These are phyloP conservation scores for Parsonsia alboflavescens DNA, from an alignment of 257 asterid species.

Conservation along the genomic window DNA sequence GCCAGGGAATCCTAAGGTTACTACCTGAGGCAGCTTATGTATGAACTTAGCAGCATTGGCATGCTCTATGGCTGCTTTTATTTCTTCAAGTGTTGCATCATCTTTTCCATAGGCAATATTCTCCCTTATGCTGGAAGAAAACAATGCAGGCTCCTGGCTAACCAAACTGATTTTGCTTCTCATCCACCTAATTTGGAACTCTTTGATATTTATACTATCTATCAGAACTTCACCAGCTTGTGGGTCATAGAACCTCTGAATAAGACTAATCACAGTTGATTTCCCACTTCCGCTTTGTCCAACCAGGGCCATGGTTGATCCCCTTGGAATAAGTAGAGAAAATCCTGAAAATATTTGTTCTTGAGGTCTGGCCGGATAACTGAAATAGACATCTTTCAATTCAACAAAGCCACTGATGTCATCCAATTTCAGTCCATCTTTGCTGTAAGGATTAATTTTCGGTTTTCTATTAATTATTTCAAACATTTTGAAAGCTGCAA, in stretches of 20 bases:
- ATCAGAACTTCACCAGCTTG: slow-evolving; percentile 61
- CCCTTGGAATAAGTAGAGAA: slow-evolving; percentile 53
- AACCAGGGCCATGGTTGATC: slow-evolving; percentile 78
- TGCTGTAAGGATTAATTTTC: slow-evolving; percentile 65
- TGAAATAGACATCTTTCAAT: slow-evolving; percentile 49
- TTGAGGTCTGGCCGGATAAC: slow-evolving; percentile 76
- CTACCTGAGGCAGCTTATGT: slow-evolving; percentile 73
- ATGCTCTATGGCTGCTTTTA: slow-evolving; percentile 51
- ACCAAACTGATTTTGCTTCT: slow-evolving; percentile 80
- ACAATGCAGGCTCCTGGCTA: slow-evolving; percentile 83
- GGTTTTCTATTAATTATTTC: slow-evolving; percentile 65
- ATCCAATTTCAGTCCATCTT: slow-evolving; percentile 44
- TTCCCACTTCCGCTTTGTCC: slow-evolving; percentile 94
- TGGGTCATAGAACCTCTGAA: slow-evolving; percentile 84
- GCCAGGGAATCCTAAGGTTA: not conserved
- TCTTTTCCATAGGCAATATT: slow-evolving; percentile 74
- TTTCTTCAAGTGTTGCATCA: slow-evolving; percentile 61
- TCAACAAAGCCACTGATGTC: slow-evolving; percentile 68
- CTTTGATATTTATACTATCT: slow-evolving; percentile 65
- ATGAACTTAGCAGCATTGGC: slow-evolving; percentile 82
- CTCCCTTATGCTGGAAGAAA: slow-evolving; percentile 68
- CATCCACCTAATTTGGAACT: slow-evolving; percentile 78
- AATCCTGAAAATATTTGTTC: slow-evolving; percentile 65
- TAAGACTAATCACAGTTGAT: slow-evolving; percentile 70
- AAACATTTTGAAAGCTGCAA: slow-evolving; percentile 88